These are phyloP conservation scores for Ogataea trehaloabstinens DNA, from an alignment of 805 yeast genomes.

Conservation along the genomic window DNA sequence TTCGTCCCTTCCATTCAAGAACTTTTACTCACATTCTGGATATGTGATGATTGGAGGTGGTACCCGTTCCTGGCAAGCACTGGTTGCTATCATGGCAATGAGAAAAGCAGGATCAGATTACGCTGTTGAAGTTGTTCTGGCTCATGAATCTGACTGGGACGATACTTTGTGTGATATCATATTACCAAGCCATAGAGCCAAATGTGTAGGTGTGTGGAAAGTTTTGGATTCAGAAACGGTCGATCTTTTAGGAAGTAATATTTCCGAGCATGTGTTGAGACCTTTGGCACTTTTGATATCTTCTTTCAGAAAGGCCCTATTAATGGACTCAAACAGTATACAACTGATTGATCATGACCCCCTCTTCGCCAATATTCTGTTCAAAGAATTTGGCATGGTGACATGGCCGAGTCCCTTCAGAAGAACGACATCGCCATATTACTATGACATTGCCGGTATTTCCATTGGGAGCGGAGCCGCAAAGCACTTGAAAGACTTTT, in stretches of 20 bases:
- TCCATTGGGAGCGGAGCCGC: conserved; percentile 8
- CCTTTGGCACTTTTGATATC: conserved; percentile 42
- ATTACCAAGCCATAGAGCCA: conserved; percentile 37
- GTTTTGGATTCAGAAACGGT: conserved; percentile 12
- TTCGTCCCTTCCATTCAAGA: conserved; percentile 25
- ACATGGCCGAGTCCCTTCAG: conserved; percentile 75
- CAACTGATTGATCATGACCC: conserved; percentile 35
- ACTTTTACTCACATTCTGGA: conserved; percentile 18
- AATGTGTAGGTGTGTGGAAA: conserved; percentile 32
- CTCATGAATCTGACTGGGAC: conserved; percentile 34
- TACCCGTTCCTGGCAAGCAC: conserved; percentile 33
- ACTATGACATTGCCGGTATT: conserved; percentile 37
- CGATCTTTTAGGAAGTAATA: conserved; percentile 30
- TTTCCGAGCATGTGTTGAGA: conserved; percentile 20
- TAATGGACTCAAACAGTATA: conserved; percentile 44
- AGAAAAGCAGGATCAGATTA: conserved; percentile 38
- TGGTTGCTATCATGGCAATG: conserved; percentile 34
- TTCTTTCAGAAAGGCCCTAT: conserved; percentile 40
- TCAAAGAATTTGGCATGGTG: conserved; percentile 49
- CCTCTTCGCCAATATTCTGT: conserved; percentile 39
- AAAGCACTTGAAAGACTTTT: conserved; percentile 10
- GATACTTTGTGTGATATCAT: conserved; percentile 34
- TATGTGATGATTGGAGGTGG: conserved; percentile 40
- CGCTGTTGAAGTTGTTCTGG: conserved; percentile 39
- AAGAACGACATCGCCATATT: conserved; percentile 59